phyloP scores from a whole-genome alignment of 768 basidiomycete genomes.

The Boletus eberwhitei region DNA sequence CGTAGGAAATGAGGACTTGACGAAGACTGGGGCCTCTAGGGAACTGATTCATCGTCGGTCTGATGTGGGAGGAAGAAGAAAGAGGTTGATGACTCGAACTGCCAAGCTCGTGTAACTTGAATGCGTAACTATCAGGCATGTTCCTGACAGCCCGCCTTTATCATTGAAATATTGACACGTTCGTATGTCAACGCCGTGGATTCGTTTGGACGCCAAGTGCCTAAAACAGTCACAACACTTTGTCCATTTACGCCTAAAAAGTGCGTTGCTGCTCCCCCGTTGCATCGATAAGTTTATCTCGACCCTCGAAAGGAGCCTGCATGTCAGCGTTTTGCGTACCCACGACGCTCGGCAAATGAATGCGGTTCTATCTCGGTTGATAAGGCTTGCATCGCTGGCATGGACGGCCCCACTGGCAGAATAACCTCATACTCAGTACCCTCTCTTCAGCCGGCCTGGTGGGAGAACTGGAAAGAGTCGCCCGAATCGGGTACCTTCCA shows the following conservation, averaged over 20 bases:
- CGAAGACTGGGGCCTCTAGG: slow-evolving; percentile 17
- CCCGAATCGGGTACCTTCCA: too few species aligned
- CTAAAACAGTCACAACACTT: neutral
- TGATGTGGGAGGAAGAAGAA: neutral
- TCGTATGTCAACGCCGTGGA: neutral
- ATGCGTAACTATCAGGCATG: neutral
- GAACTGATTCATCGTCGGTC: slow-evolving; percentile 9
- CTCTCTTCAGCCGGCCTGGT: too few species aligned
- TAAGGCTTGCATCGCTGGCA: neutral
- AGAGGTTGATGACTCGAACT: neutral
- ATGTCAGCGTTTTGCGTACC: neutral
- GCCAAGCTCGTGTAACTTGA: neutral
- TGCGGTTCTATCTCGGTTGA: neutral
- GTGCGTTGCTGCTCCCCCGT: neutral
- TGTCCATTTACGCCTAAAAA: neutral
- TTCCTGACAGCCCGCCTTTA: neutral
- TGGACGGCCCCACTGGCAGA: neutral
- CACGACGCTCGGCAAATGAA: neutral
- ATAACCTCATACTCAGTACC: neutral
- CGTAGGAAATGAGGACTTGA: slow-evolving; percentile 47
- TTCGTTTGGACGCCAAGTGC: too few species aligned
- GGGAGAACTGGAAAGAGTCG: neutral
- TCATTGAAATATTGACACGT: neutral
- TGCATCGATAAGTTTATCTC: neutral
- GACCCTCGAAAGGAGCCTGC: neutral